Percentiles rank a stretch among this genome's conserved stretches.
These are phyloP conservation scores for Xylaria grammica DNA, from an alignment of 495 filamentous ascomycete genomes.

Conservation along the genomic window DNA sequence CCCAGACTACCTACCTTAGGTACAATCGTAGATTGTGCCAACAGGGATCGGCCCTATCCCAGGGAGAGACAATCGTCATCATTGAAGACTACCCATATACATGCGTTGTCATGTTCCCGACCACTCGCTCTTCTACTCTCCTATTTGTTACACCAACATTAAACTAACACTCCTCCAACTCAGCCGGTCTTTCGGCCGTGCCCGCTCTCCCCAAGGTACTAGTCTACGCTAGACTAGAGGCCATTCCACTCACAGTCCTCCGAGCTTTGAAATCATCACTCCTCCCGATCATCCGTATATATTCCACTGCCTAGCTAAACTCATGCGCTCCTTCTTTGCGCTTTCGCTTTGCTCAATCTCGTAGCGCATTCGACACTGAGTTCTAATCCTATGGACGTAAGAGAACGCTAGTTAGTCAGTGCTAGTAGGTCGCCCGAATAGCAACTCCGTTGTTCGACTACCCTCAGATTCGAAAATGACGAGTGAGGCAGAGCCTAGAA, in stretches of 20 bases:
- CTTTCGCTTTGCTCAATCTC: not conserved
- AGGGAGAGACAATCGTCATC: constrained; percentile 6
- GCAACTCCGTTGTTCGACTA: not conserved
- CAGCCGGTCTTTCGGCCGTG: not conserved
- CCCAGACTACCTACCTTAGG: too few species aligned
- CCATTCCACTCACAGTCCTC: not conserved
- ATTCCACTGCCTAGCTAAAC: not conserved
- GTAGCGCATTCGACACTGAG: not conserved
- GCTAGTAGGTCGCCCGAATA: not conserved
- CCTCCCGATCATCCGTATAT: not conserved
- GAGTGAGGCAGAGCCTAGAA: constrained; percentile 23
- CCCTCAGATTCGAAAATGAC: constrained; percentile 22
- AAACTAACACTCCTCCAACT: too few species aligned
- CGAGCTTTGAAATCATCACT: constrained; percentile 1
- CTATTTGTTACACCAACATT: not conserved
- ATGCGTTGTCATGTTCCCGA: not conserved
- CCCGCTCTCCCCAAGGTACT: not conserved
- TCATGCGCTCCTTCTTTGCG: not conserved
- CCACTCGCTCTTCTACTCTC: not conserved
- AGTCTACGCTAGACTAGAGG: not conserved
- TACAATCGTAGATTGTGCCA: not conserved
- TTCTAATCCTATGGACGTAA: not conserved
- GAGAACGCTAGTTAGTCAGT: not conserved
- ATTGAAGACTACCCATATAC: not conserved
- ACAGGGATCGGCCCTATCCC: not conserved